These are phyloP conservation scores for Cucumis sativus DNA, from an alignment of 306 rosid genomes.

Conservation along the genomic window Cucumber_9930_V3 NC_026655.2:2862501-2863000, in stretches of 20 bases:
- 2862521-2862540: not conserved
- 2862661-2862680: not conserved
- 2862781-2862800: not conserved
- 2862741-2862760: not conserved
- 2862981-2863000: not conserved
- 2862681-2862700: not conserved
- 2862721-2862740: not conserved
- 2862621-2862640: not conserved
- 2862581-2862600: not conserved
- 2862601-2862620: not conserved
- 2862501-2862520: not conserved
- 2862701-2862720: not conserved
- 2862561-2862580: not conserved
- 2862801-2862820: not conserved
- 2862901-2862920: not conserved
- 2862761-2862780: not conserved
- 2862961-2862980: not conserved
- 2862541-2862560: not conserved
- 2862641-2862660: not conserved
- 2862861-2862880: not conserved
- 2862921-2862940: not conserved
- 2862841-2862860: not conserved
- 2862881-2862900: not conserved
- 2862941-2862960: conserved; percentile 6
- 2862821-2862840: not conserved